phyloP scores from a whole-genome alignment of 805 yeast species.

The Kodamaea leandrae region DNA sequence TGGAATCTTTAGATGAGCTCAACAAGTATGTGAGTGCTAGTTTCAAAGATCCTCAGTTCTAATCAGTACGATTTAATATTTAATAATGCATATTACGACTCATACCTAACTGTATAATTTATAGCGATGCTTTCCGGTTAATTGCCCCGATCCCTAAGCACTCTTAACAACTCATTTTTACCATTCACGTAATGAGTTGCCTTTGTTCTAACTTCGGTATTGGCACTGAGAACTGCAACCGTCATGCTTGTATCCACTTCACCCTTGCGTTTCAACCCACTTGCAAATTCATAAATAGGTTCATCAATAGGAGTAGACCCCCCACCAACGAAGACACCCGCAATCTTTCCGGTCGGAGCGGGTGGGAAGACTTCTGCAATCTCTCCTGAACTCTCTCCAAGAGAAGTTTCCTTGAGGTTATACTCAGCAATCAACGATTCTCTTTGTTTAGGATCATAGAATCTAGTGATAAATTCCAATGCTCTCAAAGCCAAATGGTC shows the following conservation, averaged over 20 bases:
- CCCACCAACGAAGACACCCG: slow-evolving; percentile 53
- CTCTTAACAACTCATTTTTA: slow-evolving; percentile 61
- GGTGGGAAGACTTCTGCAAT: background rate
- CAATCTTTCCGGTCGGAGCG: background rate
- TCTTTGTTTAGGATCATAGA: slow-evolving; percentile 22
- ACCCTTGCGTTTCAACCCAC: slow-evolving; percentile 36
- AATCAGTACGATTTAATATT: slow-evolving; percentile 6
- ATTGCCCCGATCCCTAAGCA: slow-evolving; percentile 46
- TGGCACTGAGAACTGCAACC: slow-evolving; percentile 47
- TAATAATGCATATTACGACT: slow-evolving; percentile 7
- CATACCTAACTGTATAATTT: no score
- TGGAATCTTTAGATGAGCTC: slow-evolving; percentile 51
- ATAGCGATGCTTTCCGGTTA: no score
- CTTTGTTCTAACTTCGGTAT: slow-evolving; percentile 48
- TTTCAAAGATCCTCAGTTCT: slow-evolving; percentile 45
- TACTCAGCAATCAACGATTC: slow-evolving; percentile 23
- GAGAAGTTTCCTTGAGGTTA: slow-evolving; percentile 18
- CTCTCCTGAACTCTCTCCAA: background rate
- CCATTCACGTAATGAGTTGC: slow-evolving; percentile 68
- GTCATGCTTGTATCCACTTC: slow-evolving; percentile 51
- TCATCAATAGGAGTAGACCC: slow-evolving; percentile 70
- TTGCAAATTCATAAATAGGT: slow-evolving; percentile 56
- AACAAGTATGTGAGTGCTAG: slow-evolving; percentile 53
- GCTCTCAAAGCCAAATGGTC: slow-evolving; percentile 57
- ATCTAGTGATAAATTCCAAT: slow-evolving; percentile 47